Evolutionary conservation across 2,329 filamentous ascomycete species (phyloP).

Genomic region (Pseudogymnoascus sp.): DNA sequence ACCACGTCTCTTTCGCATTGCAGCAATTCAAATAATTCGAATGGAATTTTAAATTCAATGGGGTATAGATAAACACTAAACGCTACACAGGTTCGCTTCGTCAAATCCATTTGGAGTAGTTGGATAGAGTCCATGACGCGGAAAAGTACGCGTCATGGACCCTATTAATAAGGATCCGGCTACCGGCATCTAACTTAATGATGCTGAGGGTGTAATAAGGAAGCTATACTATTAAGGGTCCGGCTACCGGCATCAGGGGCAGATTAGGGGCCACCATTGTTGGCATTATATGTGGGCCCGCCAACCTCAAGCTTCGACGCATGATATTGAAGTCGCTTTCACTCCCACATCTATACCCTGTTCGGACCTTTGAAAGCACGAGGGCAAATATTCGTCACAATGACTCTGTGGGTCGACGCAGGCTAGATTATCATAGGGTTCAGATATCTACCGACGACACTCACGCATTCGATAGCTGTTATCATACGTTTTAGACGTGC

Average conservation of each 20-base stretch:
- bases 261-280: neutral
- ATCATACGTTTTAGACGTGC: neutral
- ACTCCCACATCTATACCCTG: neutral
- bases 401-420: neutral
- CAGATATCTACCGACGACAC: conserved; percentile 16
- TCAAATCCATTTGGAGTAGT: neutral
- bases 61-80: neutral
- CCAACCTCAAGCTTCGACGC: neutral
- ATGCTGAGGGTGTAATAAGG: neutral
- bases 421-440: neutral
- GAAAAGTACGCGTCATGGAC: neutral
- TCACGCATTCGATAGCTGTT: neutral
- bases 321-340: neutral
- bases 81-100: neutral
- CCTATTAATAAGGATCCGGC: neutral
- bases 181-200: neutral
- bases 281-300: neutral
- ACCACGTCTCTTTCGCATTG: neutral
- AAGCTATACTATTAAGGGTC: neutral
- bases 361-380: neutral
- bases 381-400: neutral
- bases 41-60: neutral
- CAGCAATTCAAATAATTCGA: neutral
- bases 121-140: neutral
- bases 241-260: neutral